phyloP scores from a whole-genome alignment of 257 asterid genomes.

The Salvia miltiorrhiza region DNA sequence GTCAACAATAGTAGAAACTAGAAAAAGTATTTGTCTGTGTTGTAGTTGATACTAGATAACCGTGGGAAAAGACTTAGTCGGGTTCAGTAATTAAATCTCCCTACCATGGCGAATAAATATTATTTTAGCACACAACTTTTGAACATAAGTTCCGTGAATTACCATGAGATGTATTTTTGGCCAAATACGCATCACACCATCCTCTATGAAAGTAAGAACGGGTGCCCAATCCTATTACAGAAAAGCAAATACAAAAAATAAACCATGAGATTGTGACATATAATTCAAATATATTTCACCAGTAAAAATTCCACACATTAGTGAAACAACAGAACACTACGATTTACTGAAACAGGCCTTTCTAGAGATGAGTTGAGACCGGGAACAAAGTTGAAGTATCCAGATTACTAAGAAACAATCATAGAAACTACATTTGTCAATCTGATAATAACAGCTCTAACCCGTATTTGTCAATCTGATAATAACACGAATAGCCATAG shows the following conservation, averaged over 20 bases:
- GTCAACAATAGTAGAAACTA: conserved; percentile 4
- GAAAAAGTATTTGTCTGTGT: neutral
- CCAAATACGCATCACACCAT: conserved; percentile 59
- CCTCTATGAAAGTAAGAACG: conserved; percentile 59
- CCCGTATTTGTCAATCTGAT: too few relatives aligned
- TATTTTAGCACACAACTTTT: neutral
- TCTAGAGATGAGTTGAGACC: conserved; percentile 7
- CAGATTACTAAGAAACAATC: neutral
- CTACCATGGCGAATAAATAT: conserved; percentile 6
- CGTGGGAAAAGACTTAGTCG: neutral
- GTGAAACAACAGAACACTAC: neutral
- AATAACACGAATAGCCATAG: neutral
- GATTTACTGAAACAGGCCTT: conserved; percentile 1
- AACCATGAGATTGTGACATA: conserved; percentile 19
- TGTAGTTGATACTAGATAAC: neutral
- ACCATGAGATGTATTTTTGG: conserved; percentile 51
- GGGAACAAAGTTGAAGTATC: neutral
- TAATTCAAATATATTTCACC: conserved; percentile 6
- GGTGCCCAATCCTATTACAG: conserved; percentile 77
- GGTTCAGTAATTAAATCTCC: conserved; percentile 12
- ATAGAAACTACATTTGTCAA: conserved; percentile 14
- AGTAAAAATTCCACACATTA: too few relatives aligned
- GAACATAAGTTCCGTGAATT: conserved; percentile 23
- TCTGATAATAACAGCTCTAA: too few relatives aligned
- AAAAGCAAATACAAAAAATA: conserved; percentile 16